A percentile compares a stretch with the other conserved stretches of the same genome.
phyloP scores from a whole-genome alignment of 176 grass and related monocot species.

The Aegilops longissima region DNA sequence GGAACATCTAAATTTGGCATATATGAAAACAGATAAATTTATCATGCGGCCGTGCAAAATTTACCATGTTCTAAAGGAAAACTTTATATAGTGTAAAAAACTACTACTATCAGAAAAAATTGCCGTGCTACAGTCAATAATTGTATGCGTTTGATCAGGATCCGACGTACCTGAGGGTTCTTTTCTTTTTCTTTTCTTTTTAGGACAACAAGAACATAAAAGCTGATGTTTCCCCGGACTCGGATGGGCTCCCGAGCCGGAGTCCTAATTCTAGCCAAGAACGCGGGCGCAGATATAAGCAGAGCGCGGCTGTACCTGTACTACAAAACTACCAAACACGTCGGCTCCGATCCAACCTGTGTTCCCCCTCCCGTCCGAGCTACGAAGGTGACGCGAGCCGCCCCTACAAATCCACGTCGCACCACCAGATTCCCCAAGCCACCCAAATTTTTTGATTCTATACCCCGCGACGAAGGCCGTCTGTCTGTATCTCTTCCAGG shows the following conservation, averaged over 20 bases:
- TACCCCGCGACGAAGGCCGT: not conserved
- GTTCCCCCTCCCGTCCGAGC: not conserved
- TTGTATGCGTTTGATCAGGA: too few species aligned
- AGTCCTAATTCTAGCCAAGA: conserved; percentile 19
- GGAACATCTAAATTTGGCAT: too few species aligned
- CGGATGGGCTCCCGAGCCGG: not conserved
- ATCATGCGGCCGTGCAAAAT: too few species aligned
- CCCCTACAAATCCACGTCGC: conserved; percentile 33
- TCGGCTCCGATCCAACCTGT: conserved; percentile 39
- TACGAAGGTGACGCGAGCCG: conserved; percentile 29
- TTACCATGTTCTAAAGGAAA: too few species aligned
- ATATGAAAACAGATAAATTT: too few species aligned
- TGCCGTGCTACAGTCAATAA: too few species aligned
- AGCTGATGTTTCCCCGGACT: not conserved
- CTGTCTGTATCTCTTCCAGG: not conserved
- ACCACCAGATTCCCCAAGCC: not conserved
- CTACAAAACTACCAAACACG: conserved; percentile 6
- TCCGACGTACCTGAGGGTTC: too few species aligned
- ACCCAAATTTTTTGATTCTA: not conserved
- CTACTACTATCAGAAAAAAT: too few species aligned
- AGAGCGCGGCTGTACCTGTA: not conserved
- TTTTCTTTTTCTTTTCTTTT: too few species aligned
- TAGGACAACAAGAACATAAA: too few species aligned
- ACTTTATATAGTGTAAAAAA: too few species aligned
- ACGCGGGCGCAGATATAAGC: not conserved